These are phyloP conservation scores for Umbelopsis vinacea DNA, from an alignment of 192 early-diverging fungal species.

Conservation along the genomic window DNA sequence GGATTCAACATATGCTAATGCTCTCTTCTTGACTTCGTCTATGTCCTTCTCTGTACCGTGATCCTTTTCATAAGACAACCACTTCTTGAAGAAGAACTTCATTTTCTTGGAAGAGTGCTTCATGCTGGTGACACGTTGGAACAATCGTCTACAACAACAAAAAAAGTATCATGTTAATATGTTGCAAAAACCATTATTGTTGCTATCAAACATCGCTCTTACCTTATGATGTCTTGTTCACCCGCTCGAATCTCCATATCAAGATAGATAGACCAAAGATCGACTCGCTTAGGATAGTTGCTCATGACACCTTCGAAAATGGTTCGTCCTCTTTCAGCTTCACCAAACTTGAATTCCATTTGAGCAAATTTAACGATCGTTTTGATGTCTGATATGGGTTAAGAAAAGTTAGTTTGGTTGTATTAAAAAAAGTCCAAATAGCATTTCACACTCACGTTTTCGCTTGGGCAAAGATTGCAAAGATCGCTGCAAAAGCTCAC, in stretches of 20 bases:
- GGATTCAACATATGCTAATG: slow-evolving; percentile 84
- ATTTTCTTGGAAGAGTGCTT: slow-evolving; percentile 97
- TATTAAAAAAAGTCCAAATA: not conserved
- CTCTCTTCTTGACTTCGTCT: slow-evolving; percentile 87
- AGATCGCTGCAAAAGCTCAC: slow-evolving; percentile 78
- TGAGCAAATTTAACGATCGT: slow-evolving; percentile 94
- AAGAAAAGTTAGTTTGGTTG: slow-evolving; percentile 13
- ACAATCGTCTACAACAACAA: slow-evolving; percentile 72
- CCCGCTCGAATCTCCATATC: slow-evolving; percentile 93
- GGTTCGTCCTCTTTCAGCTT: slow-evolving; percentile 95
- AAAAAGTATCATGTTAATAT: not conserved
- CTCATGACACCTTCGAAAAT: slow-evolving; percentile 95
- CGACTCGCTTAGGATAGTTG: slow-evolving; percentile 91
- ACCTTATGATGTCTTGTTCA: slow-evolving; percentile 70
- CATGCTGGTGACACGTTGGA: slow-evolving; percentile 87
- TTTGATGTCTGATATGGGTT: slow-evolving; percentile 69
- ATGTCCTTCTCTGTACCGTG: slow-evolving; percentile 78
- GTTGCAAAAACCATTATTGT: not conserved
- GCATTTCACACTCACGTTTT: slow-evolving; percentile 68
- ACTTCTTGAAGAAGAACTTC: slow-evolving; percentile 99
- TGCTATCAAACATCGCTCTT: slow-evolving; percentile 7
- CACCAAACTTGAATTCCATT: slow-evolving; percentile 97
- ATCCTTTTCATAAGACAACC: slow-evolving; percentile 93
- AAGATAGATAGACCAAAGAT: slow-evolving; percentile 96
- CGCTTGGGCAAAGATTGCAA: slow-evolving; percentile 89